Evolutionary conservation across 208 protist species (phyloP), one percentile per base, ranked within the genome.

Genomic region (Phytomonas francai): DNA sequence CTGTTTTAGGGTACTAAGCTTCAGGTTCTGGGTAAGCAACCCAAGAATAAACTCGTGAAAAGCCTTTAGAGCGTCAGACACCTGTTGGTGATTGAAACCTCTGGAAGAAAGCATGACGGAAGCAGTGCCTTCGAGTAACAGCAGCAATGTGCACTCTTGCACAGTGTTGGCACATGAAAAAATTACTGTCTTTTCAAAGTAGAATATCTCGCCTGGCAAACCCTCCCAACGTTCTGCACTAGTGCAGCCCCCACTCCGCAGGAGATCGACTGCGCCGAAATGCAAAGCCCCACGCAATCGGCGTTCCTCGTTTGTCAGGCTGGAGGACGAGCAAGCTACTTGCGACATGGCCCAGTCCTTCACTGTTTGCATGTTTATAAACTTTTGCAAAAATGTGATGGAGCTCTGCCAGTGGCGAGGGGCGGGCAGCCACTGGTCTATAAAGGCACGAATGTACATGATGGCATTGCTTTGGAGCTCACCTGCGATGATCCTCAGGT

Each of bases 141-240:
- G 72, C 56, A 89, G 70, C 51, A 94, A 75, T 29, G 76, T 87
- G 42, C 71, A 76, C 71, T 91, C 82, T 76, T 94, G 88, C 32
- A 94, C 85, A 0, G 84, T 72, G 74, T 94, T 94, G 39, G 88
- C 81, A n/a, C 77, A 83, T 36, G 78, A 72, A 72, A 94, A 94
- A 56, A 94, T 72, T 59, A 82, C 62, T 33, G 71, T 57, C 75
- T 91, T 90, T 59, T 94, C 88, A 82, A 94, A 90, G 72, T 84
- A 92, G 59, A 94, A 84, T 22, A 78, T 77, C 70, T 94, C 85
- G 11, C 74, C 72, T 11, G 88, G 88, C 34, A 89, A 76, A 31
- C 83, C 71, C 9, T 77, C 78, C 86, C 88, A 94, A 29, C 88
- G 83, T 73, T 89, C 73, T 16, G 78, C 62, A 34, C 68, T 74